Evolutionary conservation across 2,329 filamentous ascomycete genomes (phyloP).

Genomic region (Trichoderma sp.): DNA sequence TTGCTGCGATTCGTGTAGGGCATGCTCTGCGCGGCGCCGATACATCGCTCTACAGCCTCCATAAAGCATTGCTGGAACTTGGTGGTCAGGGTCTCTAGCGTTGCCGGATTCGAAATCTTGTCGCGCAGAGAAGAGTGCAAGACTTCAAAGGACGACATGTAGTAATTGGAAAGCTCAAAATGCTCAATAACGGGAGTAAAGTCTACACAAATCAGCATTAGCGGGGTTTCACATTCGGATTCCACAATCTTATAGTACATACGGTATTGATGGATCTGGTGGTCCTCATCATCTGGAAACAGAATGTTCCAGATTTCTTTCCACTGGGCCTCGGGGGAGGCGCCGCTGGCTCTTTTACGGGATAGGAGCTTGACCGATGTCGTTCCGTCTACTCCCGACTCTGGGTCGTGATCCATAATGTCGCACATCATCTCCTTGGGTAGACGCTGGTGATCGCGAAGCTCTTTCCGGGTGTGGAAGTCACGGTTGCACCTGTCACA

Average conservation of each 20-base stretch:
- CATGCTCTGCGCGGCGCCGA: slow-evolving; percentile 35
- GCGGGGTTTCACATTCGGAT: slow-evolving; percentile 2
- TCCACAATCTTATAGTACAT: background rate
- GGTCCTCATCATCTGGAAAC: slow-evolving; percentile 41
- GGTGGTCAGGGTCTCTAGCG: slow-evolving; percentile 38
- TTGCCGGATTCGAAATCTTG: slow-evolving; percentile 38
- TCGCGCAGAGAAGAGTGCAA: slow-evolving; percentile 36
- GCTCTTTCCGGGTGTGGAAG: slow-evolving; percentile 37
- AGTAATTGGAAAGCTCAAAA: slow-evolving; percentile 37
- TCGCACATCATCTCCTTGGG: slow-evolving; percentile 43
- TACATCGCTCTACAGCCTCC: slow-evolving; percentile 39
- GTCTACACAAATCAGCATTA: slow-evolving; percentile 26
- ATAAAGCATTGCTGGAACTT: slow-evolving; percentile 42
- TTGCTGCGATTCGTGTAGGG: slow-evolving; percentile 42
- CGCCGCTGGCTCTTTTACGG: slow-evolving; percentile 39
- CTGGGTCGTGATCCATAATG: slow-evolving; percentile 39
- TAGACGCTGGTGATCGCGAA: slow-evolving; percentile 39
- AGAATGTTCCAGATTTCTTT: slow-evolving; percentile 42
- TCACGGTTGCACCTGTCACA: slow-evolving; percentile 42
- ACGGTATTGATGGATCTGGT: slow-evolving; percentile 33
- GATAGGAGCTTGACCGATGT: slow-evolving; percentile 41
- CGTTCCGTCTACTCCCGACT: slow-evolving; percentile 40
- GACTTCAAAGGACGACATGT: slow-evolving; percentile 34
- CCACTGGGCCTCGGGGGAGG: slow-evolving; percentile 40
- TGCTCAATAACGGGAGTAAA: slow-evolving; percentile 43